phyloP scores from a whole-genome alignment of 768 basidiomycete genomes.

The Lactarius akahatsu region DNA sequence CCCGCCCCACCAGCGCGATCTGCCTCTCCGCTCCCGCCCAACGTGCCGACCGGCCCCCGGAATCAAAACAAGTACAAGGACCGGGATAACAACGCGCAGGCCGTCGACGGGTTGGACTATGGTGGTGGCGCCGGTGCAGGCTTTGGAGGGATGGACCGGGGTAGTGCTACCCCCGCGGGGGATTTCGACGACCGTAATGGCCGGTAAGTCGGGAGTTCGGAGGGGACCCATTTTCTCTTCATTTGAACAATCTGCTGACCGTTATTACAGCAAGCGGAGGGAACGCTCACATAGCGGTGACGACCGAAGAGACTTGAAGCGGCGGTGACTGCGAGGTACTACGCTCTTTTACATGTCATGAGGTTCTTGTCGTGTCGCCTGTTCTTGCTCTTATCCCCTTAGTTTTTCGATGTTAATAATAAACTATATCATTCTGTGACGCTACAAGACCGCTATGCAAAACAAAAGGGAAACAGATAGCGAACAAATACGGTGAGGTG shows the following conservation, averaged over 20 bases:
- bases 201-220: slow-evolving; percentile 20
- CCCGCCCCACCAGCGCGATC: slow-evolving; percentile 65
- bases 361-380: slow-evolving; percentile 2
- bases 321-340: slow-evolving; percentile 23
- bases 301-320: slow-evolving; percentile 28
- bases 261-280: slow-evolving; percentile 24
- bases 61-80: slow-evolving; percentile 92
- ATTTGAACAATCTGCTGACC: not conserved
- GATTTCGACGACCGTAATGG: slow-evolving; percentile 25
- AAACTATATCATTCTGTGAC: slow-evolving; percentile 7
- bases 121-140: slow-evolving; percentile 48
- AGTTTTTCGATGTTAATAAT: not conserved
- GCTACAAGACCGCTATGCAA: not conserved
- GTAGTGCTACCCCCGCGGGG: slow-evolving; percentile 30
- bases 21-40: slow-evolving; percentile 81
- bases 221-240: too few species aligned
- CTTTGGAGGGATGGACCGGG: slow-evolving; percentile 22
- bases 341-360: not conserved
- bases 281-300: slow-evolving; percentile 30
- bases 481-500: not conserved
- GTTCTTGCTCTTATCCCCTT: not conserved
- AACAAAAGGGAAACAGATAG: not conserved
- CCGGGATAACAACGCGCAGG: slow-evolving; percentile 78
- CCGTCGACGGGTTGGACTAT: slow-evolving; percentile 87
- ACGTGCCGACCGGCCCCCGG: slow-evolving; percentile 83